Evolutionary conservation across 176 grass and related monocot species (phyloP).

Genomic region (Avena insularis): DNA sequence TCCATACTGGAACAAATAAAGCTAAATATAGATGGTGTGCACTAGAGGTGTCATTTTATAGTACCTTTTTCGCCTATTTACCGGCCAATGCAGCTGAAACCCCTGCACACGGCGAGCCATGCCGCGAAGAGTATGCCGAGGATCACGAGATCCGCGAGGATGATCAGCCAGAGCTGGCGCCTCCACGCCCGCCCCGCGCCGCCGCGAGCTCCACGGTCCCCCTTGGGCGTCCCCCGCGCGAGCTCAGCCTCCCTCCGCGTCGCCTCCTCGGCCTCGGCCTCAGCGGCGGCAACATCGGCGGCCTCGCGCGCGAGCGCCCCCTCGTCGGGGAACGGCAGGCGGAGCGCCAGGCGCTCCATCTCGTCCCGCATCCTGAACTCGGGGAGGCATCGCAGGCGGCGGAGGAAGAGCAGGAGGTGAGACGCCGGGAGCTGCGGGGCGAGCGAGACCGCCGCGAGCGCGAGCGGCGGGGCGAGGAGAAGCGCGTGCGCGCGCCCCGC

Average conservation of each 20-base stretch:
- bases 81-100: conserved; percentile 65
- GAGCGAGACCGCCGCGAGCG: conserved; percentile 53
- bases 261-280: conserved; percentile 46
- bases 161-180: conserved; percentile 50
- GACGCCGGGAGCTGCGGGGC: conserved; percentile 46
- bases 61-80: conserved; percentile 51
- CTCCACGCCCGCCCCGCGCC: conserved; percentile 41
- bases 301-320: conserved; percentile 49
- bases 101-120: conserved; percentile 59
- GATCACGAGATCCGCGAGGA: conserved; percentile 61
- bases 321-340: conserved; percentile 49
- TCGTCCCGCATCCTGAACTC: conserved; percentile 46
- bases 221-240: conserved; percentile 40
- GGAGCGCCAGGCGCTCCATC: conserved; percentile 52
- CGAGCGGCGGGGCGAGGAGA: conserved; percentile 57
- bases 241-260: conserved; percentile 40
- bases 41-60: neutral
- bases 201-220: neutral
- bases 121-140: conserved; percentile 56
- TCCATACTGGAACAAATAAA: neutral
- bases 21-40: neutral
- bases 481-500: conserved; percentile 60
- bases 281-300: conserved; percentile 38
- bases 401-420: conserved; percentile 59
- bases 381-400: conserved; percentile 54